These are phyloP conservation scores for Kurtzmaniella fragi DNA, from an alignment of 805 yeast species.

Conservation along the genomic window DNA sequence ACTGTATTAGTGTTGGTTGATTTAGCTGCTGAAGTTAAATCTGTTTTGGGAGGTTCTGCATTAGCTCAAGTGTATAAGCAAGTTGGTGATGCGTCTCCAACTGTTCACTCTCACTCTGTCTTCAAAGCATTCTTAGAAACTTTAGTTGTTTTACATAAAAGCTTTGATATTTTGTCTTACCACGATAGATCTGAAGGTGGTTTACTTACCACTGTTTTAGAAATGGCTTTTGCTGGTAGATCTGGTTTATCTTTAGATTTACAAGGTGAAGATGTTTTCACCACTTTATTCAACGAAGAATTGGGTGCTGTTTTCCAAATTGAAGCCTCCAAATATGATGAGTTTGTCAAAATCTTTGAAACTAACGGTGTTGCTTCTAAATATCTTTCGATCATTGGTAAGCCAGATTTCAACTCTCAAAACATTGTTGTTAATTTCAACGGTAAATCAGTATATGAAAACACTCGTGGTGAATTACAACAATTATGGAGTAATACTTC, in stretches of 20 bases:
- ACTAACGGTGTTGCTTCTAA: slow-evolving; percentile 52
- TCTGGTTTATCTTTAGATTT: slow-evolving; percentile 65
- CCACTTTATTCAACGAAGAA: slow-evolving; percentile 83
- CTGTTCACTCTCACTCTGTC: slow-evolving; percentile 62
- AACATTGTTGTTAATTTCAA: slow-evolving; percentile 43
- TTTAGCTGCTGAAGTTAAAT: slow-evolving; percentile 49
- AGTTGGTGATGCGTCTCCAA: slow-evolving; percentile 79
- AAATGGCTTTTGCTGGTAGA: slow-evolving; percentile 97
- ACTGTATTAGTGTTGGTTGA: slow-evolving; percentile 76
- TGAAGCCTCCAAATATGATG: slow-evolving; percentile 42
- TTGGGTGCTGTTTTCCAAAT: slow-evolving; percentile 96
- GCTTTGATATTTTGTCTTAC: slow-evolving; percentile 70
- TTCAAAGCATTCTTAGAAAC: slow-evolving; percentile 70
- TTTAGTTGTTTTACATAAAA: slow-evolving; percentile 65
- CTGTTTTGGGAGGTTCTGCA: slow-evolving; percentile 88
- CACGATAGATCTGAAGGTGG: slow-evolving; percentile 99
- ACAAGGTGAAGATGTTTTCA: slow-evolving; percentile 37
- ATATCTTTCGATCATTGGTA: slow-evolving; percentile 61
- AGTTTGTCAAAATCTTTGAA: slow-evolving; percentile 53
- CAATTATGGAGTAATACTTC: slow-evolving; percentile 85
- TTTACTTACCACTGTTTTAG: slow-evolving; percentile 72
- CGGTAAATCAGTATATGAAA: slow-evolving; percentile 41
- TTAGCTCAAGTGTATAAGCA: slow-evolving; percentile 89
- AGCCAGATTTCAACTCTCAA: slow-evolving; percentile 57
- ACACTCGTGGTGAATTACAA: slow-evolving; percentile 68